Evolutionary conservation across 768 basidiomycete genomes (phyloP).

Genomic region (Psilocybe azurescens): DNA sequence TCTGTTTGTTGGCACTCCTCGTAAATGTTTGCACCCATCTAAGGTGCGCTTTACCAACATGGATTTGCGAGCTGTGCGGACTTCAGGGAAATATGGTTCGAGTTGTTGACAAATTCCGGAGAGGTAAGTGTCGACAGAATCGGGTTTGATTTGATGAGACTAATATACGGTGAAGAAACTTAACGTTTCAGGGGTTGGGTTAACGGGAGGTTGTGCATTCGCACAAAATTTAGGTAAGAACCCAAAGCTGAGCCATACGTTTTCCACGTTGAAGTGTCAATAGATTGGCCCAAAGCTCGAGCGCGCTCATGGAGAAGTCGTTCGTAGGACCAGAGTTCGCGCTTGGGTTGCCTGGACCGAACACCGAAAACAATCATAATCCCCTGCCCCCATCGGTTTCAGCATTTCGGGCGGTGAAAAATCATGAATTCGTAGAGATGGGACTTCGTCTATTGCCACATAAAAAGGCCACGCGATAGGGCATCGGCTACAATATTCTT

Average conservation of each 20-base stretch:
- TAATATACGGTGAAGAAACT: constrained; percentile 42
- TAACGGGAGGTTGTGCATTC: constrained; percentile 29
- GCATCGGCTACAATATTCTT: constrained; percentile 32
- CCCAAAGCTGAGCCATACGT: constrained; percentile 37
- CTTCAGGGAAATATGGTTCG: constrained; percentile 37
- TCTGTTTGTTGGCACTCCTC: constrained; percentile 20
- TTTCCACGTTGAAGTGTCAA: constrained; percentile 23
- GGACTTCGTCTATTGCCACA: neutral
- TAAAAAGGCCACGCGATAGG: constrained; percentile 22
- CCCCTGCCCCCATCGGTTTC: no score
- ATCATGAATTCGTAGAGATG: neutral
- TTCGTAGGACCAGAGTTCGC: constrained; percentile 40
- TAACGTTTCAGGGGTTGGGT: constrained; percentile 39
- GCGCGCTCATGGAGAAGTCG: constrained; percentile 32
- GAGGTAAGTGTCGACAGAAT: constrained; percentile 40
- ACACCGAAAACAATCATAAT: no score
- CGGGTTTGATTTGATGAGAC: constrained; percentile 39
- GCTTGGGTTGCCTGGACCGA: constrained; percentile 33
- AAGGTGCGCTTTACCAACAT: constrained; percentile 34
- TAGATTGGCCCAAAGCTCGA: constrained; percentile 25
- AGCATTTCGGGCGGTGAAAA: constrained; percentile 10
- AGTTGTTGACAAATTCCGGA: constrained; percentile 45
- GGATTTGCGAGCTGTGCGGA: constrained; percentile 26
- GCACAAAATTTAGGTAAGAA: constrained; percentile 38
- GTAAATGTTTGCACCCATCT: constrained; percentile 31